Base-by-base conservation (phyloP, 2,329 filamentous ascomycete species). In the Sclerotinia nivalis region DNA sequence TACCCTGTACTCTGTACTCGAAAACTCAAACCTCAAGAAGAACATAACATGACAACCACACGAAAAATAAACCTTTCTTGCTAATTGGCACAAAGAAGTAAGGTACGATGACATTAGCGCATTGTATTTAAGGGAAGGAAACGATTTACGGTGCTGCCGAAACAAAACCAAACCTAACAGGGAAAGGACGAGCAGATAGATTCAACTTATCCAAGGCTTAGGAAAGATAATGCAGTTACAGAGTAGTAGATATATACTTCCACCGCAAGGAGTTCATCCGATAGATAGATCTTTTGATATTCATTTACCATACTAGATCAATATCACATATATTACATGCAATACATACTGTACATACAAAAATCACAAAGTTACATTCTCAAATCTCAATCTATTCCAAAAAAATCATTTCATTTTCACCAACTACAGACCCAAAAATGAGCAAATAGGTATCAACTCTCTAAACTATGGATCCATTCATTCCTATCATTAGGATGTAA, bases 371-470 rank as follows among this genome's bases (percentile, higher is more conserved):
- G 0, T 15, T 18, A 3, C 18, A 37, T 37, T 37, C 15, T 12
- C 55, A 40, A 58, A 15, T 37, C 31, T 4, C 22, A 37, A 15
- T 58, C 22, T 9, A 15, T 43, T 18, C 5, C 9, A 43, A 43
- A 43, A 43, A n/a, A 58, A 58, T n/a, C 34, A 37, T 45, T 45
- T 20, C n/a, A 22, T 28, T 28, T 40, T 64, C 47, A 64, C 60
- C 4, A 50, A 40, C 31, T 40, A 64, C 47, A 37, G 7, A 40
- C 47, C 45, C 15, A 55, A 61, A 61, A 61, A 22, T 31, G 28
- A 50, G 45, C 60, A 64, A 64, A 50, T 64, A 64, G 60, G 60
- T 64, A 64, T 64, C 60, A 47, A 64, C 60, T 64, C 45, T 64
- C 60, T 50, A 64, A 52, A 64, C 47, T 52, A 64, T 64, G 13